Percentiles rank a stretch among this genome's conserved stretches.
phyloP scores from a whole-genome alignment of 2,329 filamentous ascomycete genomes.

The Eutypella sp. region DNA sequence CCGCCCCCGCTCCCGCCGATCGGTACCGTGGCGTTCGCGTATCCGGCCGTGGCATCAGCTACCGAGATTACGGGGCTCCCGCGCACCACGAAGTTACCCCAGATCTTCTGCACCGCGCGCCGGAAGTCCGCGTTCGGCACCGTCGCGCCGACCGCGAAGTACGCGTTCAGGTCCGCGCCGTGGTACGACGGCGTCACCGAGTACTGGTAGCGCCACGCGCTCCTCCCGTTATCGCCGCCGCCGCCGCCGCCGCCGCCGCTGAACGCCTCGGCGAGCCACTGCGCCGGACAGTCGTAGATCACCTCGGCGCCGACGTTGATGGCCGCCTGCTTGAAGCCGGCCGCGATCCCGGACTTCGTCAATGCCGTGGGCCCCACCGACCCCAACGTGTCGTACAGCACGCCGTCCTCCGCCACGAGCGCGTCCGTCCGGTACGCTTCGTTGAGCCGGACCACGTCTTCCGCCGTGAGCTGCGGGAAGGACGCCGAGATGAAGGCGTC shows the following conservation, averaged over 20 bases:
- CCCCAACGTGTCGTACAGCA: slow-evolving; percentile 32
- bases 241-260: slow-evolving; percentile 12
- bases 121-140: slow-evolving; percentile 27
- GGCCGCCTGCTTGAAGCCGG: slow-evolving; percentile 44
- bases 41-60: slow-evolving; percentile 23
- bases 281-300: slow-evolving; percentile 44
- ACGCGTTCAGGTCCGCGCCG: slow-evolving; percentile 28
- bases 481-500: slow-evolving; percentile 19
- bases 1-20: slow-evolving; percentile 14
- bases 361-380: slow-evolving; percentile 35
- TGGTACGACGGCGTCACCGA: slow-evolving; percentile 30
- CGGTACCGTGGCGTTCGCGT: slow-evolving; percentile 25
- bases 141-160: slow-evolving; percentile 25
- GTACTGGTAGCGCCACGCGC: slow-evolving; percentile 41
- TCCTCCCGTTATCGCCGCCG: slow-evolving; percentile 9
- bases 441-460: slow-evolving; percentile 13
- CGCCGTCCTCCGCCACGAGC: slow-evolving; percentile 4
- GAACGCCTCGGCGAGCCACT: slow-evolving; percentile 45
- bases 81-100: slow-evolving; percentile 37
- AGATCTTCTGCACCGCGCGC: slow-evolving; percentile 35
- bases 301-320: slow-evolving; percentile 44
- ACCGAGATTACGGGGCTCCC: slow-evolving; percentile 34
- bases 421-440: slow-evolving; percentile 13
- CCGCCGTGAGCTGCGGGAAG: slow-evolving; percentile 18
- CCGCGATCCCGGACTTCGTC: slow-evolving; percentile 38